These are phyloP conservation scores for Pulveroboletus sp. DNA, from an alignment of 1,284 basidiomycete genomes.

Conservation along the genomic window DNA sequence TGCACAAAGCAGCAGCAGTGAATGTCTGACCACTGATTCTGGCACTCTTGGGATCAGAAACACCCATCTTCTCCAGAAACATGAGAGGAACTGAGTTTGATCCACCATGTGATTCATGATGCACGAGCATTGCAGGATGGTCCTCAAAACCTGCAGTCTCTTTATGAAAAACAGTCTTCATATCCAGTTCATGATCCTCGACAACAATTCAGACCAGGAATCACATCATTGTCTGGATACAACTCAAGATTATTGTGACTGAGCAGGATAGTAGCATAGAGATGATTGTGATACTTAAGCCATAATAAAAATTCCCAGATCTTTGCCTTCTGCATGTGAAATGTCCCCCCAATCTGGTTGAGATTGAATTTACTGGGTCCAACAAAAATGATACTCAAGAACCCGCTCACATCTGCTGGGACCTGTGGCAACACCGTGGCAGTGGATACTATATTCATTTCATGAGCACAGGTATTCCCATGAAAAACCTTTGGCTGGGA, in stretches of 20 bases:
- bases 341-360: not conserved
- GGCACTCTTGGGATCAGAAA: not conserved
- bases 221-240: not conserved
- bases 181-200: not conserved
- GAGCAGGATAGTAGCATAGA: not conserved
- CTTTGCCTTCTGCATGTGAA: not conserved
- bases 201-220: not conserved
- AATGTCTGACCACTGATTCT: not conserved
- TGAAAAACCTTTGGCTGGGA: too few species aligned
- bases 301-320: not conserved
- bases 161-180: not conserved
- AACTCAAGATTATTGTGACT: not conserved
- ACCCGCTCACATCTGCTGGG: not conserved
- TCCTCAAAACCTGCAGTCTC: not conserved
- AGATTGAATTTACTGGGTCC: not conserved
- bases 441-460: not conserved
- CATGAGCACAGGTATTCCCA: too few species aligned
- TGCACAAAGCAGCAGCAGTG: not conserved
- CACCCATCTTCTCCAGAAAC: not conserved
- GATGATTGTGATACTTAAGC: not conserved
- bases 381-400: not conserved
- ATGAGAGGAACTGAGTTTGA: not conserved
- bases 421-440: too few species aligned
- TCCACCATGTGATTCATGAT: too few species aligned
- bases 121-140: not conserved